A percentile compares a stretch with the other conserved stretches of the same genome.
Evolutionary conservation across 805 yeast species (phyloP).

Genomic region (Wickerhamiella sergipiensis): DNA sequence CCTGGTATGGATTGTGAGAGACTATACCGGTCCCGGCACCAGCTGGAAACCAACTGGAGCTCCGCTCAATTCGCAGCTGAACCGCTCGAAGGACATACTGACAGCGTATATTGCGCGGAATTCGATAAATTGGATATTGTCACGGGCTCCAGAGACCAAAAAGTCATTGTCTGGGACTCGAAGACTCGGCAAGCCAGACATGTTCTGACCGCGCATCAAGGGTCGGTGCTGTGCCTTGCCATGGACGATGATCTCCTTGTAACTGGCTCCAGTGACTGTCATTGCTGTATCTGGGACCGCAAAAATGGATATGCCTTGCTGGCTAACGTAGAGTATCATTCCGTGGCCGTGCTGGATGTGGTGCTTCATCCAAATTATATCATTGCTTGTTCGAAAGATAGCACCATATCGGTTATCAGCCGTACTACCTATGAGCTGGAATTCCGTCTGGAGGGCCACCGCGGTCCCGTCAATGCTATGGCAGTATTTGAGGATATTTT

Average conservation of each 20-base stretch:
- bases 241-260: slow-evolving; percentile 4
- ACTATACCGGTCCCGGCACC: slow-evolving; percentile 8
- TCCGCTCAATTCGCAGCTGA: slow-evolving; percentile 5
- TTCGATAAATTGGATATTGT: slow-evolving; percentile 56
- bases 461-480: slow-evolving; percentile 27
- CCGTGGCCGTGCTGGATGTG: slow-evolving; percentile 86
- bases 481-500: slow-evolving; percentile 17
- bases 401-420: slow-evolving; percentile 21
- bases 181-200: slow-evolving; percentile 12
- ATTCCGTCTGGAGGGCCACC: slow-evolving; percentile 18
- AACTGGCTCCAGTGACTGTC: slow-evolving; percentile 7
- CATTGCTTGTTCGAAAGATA: slow-evolving; percentile 25
- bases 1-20: slow-evolving; percentile 5
- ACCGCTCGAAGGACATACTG: slow-evolving; percentile 50
- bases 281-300: slow-evolving; percentile 56
- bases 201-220: slow-evolving; percentile 11
- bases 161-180: slow-evolving; percentile 25
- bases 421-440: slow-evolving; percentile 14
- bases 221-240: slow-evolving; percentile 9
- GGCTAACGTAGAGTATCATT: slow-evolving; percentile 86
- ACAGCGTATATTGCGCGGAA: slow-evolving; percentile 72
- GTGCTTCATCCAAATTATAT: slow-evolving; percentile 46
- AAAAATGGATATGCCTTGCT: slow-evolving; percentile 45
- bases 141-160: slow-evolving; percentile 52
- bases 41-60: slow-evolving; percentile 8